Evolutionary conservation across 139 green algal species (phyloP), one percentile per base, ranked within the genome.

Genomic region (Chlamydomonas urium): DNA sequence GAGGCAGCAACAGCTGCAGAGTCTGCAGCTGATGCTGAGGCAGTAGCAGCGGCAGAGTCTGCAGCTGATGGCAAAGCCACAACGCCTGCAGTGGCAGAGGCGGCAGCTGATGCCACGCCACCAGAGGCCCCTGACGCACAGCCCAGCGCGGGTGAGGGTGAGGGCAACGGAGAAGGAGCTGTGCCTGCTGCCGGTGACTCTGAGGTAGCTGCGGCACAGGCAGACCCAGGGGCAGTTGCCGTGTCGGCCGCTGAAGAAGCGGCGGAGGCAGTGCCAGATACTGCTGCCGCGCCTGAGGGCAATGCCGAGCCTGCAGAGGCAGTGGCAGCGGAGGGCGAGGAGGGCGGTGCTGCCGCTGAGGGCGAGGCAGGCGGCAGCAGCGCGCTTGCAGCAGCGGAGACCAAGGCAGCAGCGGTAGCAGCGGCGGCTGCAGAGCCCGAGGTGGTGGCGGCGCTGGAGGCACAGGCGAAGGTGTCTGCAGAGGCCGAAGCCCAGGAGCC

Each of bases 221-320:
- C 42, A 73, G 45, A 10, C 24, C 4, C 45, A 50, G 45, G 4
- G 26, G 24, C 28, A 10, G 45, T 3, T 8, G 6, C 28, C 31
- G 19, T 14, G 31, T 8, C 66, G 3, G 45, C 26, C 19, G 5
- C 38, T 57, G 38, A 59, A 45, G 19, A 5, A 56, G 35, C 48
- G 8, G 21, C 24, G 21, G 38, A 29, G 24, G 36, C 37, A 32
- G 26, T 42, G 23, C 35, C 5, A 10, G 68, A 68, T 19, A 6
- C 68, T 48, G 48, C 47, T 34, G n/a, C 58, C 47, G 31, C 70
- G 56, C 29, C 69, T 45, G 68, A 58, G n/a, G 65, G 19, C 53
- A 17, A 63, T 6, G 53, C 6, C 53, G 24, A 19, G 31, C 59
- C 28, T 45, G 17, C 59, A 47, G 62, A 34, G n/a, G 21, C 62